Evolutionary conservation across 2,329 filamentous ascomycete genomes (phyloP), one percentile per base, ranked within the genome.

Genomic region (Ophiostoma australiae): DNA sequence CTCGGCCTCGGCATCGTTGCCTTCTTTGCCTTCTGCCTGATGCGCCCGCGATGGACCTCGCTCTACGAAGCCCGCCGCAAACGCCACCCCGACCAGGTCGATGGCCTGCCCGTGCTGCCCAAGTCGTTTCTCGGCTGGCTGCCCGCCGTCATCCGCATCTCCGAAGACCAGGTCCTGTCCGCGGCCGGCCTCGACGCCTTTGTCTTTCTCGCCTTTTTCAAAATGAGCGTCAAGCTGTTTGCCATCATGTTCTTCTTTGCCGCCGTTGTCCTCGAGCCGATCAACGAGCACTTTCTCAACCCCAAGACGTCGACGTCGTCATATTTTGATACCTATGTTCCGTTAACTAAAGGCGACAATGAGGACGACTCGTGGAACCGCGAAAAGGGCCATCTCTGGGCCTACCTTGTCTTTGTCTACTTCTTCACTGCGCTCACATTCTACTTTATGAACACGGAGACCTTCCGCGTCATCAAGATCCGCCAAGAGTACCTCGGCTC

Each of bases 181-280:
- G 94, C 93, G 27, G 94, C 94, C 23, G 95, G 95, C 0, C 86
- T 99, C 68, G 95, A 99, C 82, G 95, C 95, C 69, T 99, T 92
- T 81, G 95, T 97, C 7, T 97, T 99, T 78, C 84, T 99, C 17
- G 87, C 90, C 20, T 99, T 99, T 81, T 98, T 97, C 84, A 96
- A 94, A 79, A 95, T 98, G 88, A 90, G 94, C 15, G 91, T 93
- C 74, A 92, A 91, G 73, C 91, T 97, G 75, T 89, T 98, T 69
- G 82, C 87, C 20, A 82, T 91, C 69, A 91, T 96, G 76, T 87
- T 95, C 71, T 88, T 97, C 79, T 93, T 98, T 77, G 90, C 94
- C 37, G 83, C 91, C 48, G 84, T 87, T 20, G 87, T 99, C 4
- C 90, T 99, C 74, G 90, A 90, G 73, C 96, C 95, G 0, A 91